These are phyloP conservation scores for Sporothrix phasma DNA, from an alignment of 2,329 filamentous ascomycete genomes.

Conservation along the genomic window DNA sequence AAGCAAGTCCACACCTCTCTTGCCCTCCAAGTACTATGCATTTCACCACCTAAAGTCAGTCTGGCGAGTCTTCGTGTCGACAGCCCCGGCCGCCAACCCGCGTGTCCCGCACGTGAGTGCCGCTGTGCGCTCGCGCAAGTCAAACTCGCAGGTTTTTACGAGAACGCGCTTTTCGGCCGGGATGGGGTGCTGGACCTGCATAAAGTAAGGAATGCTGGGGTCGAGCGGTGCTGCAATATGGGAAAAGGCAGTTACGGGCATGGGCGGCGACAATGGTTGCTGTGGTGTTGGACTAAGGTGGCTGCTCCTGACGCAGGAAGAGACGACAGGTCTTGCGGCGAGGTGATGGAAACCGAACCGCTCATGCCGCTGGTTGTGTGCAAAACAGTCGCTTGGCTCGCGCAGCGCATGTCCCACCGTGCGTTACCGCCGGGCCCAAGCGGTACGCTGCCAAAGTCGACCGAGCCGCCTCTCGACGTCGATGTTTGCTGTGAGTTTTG, in stretches of 20 bases:
- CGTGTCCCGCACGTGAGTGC: slow-evolving; percentile 45
- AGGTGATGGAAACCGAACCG: not conserved
- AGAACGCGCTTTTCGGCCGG: slow-evolving; percentile 47
- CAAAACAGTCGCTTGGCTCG: slow-evolving; percentile 19
- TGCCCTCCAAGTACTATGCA: too few species aligned
- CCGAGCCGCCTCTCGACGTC: not conserved
- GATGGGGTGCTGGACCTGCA: slow-evolving; percentile 25
- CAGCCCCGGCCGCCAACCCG: slow-evolving; percentile 36
- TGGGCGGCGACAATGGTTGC: not conserved
- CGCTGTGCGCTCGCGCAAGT: slow-evolving; percentile 42
- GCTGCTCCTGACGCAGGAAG: too few species aligned
- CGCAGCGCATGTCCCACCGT: slow-evolving; percentile 28
- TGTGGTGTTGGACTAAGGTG: not conserved
- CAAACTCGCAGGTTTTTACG: slow-evolving; percentile 47
- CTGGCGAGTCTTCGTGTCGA: slow-evolving; percentile 37
- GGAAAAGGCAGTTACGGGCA: not conserved
- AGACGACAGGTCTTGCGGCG: not conserved
- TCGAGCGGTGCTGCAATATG: not conserved
- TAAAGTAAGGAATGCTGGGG: slow-evolving; percentile 11
- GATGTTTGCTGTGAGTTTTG: not conserved
- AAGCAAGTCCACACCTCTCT: not conserved
- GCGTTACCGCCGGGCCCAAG: slow-evolving; percentile 37
- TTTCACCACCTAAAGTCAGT: slow-evolving; percentile 42
- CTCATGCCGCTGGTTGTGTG: not conserved
- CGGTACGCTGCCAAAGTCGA: slow-evolving; percentile 28